A percentile compares a stretch with the other conserved stretches of the same genome.
phyloP scores from a whole-genome alignment of 768 basidiomycete species.

The Multifurca ochricompacta region DNA sequence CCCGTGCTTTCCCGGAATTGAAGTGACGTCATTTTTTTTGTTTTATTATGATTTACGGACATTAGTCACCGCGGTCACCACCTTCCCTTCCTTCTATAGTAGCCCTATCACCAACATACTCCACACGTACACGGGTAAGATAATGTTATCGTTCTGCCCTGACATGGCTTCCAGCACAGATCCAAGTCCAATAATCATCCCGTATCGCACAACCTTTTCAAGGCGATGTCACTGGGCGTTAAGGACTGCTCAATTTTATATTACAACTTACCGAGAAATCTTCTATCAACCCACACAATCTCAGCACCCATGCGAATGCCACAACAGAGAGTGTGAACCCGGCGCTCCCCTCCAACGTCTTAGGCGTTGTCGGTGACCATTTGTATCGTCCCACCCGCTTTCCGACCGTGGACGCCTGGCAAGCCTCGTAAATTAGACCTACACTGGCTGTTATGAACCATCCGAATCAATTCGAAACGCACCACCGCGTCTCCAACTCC shows the following conservation, averaged over 20 bases:
- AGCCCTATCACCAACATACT: slow-evolving; percentile 44
- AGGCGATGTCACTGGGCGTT: slow-evolving; percentile 16
- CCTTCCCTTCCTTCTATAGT: background rate
- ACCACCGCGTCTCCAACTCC: slow-evolving; percentile 94
- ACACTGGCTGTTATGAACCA: background rate
- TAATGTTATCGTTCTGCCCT: slow-evolving; percentile 96
- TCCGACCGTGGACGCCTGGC: slow-evolving; percentile 92
- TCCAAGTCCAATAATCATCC: slow-evolving; percentile 51
- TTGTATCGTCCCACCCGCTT: slow-evolving; percentile 70
- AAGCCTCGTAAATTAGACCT: background rate
- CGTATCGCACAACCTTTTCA: slow-evolving; percentile 56
- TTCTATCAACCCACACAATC: slow-evolving; percentile 61
- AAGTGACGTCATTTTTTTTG: slow-evolving; percentile 2
- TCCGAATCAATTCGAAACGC: slow-evolving; percentile 26
- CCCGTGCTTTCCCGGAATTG: background rate
- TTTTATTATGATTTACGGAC: background rate
- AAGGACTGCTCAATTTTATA: background rate
- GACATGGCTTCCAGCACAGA: slow-evolving; percentile 84
- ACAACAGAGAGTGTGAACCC: slow-evolving; percentile 74
- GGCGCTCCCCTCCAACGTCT: slow-evolving; percentile 87
- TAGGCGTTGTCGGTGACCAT: slow-evolving; percentile 80
- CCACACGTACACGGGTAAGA: slow-evolving; percentile 95
- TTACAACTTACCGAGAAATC: slow-evolving; percentile 60
- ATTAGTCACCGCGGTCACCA: too few relatives aligned
- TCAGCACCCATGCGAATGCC: slow-evolving; percentile 59